Base-by-base conservation (phyloP, 805 yeast species). In the Myxozyma mucilagina region DNA sequence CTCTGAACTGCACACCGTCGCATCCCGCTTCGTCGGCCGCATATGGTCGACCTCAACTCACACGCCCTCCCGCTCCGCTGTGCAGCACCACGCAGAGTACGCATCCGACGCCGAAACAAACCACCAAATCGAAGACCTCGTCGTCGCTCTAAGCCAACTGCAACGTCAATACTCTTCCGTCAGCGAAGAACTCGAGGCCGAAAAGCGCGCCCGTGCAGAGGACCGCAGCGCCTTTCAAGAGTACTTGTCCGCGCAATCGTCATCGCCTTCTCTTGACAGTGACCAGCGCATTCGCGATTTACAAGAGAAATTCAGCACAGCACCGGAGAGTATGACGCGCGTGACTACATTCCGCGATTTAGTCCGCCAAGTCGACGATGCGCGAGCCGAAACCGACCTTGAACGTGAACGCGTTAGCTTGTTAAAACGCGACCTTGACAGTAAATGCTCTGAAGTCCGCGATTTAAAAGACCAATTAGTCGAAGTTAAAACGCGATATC, bases 121-220 rank as follows among this genome's bases (percentile, higher is more conserved):
- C 38, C 47, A 36, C 13, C 68, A 65, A 47, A 63, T 66, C 38
- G 68, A 66, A 36, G 69, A 64, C 9, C 61, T 66, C 3, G 63
- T 62, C 14, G 11, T 59, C 10, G 67, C 69, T 6, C 38, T 66
- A 24, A 57, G 65, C 18, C 42, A 41, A 24, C 50, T 66, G 3
- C 69, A 66, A 48, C 60, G 58, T 48, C 56, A 63, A 32, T 68
- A 66, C 42, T 66, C 61, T 3, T 39, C 53, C 11, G 50, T 54
- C n/a, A 50, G 49, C 8, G 69, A 66, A 29, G 63, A 66, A 13
- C 57, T 66, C 10, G 69, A 66, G 20, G 65, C 59, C 11, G 63
- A 60, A 45, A 66, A 54, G 39, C 57, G 65, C 3, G 62, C 59
- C 16, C 47, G 68, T 7, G 68, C 58, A 3, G 67, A 56, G 24